Conservation (phyloP, 2,329 filamentous ascomycete genomes). For the Graphilbum fragrans region DNA sequence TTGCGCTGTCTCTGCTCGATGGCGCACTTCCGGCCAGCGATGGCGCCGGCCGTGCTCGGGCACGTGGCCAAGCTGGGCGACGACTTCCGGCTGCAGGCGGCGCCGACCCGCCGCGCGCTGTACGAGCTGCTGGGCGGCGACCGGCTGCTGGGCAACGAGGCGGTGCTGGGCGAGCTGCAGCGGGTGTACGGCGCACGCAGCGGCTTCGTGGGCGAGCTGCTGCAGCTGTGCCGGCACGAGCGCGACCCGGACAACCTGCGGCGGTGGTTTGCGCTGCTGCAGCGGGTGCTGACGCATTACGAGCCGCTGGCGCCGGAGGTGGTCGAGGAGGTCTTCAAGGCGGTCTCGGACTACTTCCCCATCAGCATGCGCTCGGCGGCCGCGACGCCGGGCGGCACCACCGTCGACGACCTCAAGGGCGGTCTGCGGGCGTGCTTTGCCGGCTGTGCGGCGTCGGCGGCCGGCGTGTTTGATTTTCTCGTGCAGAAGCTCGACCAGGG, state of each 20-base stretch:
- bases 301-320: conserved; percentile 27
- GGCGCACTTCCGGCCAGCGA: conserved; percentile 36
- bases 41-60: conserved; percentile 34
- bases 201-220: conserved; percentile 34
- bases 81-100: conserved; percentile 42
- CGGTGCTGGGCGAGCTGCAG: conserved; percentile 21
- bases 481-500: conserved; percentile 46
- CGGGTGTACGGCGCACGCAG: conserved; percentile 27
- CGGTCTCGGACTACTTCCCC: conserved; percentile 49
- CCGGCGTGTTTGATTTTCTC: conserved; percentile 38
- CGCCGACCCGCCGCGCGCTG: conserved; percentile 37
- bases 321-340: conserved; percentile 36
- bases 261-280: conserved; percentile 41
- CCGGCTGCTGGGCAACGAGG: conserved; percentile 26
- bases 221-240: conserved; percentile 40
- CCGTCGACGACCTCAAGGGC: conserved; percentile 42
- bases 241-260: conserved; percentile 45
- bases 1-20: conserved; percentile 35
- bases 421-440: conserved; percentile 42
- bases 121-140: conserved; percentile 31
- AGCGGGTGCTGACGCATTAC: conserved; percentile 31
- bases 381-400: conserved; percentile 35
- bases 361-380: conserved; percentile 40
- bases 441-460: conserved; percentile 32
- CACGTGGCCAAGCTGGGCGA: conserved; percentile 38